Evolutionary conservation across 2,329 filamentous ascomycete genomes (phyloP).

Genomic region (Clarireedia monteithiana): DNA sequence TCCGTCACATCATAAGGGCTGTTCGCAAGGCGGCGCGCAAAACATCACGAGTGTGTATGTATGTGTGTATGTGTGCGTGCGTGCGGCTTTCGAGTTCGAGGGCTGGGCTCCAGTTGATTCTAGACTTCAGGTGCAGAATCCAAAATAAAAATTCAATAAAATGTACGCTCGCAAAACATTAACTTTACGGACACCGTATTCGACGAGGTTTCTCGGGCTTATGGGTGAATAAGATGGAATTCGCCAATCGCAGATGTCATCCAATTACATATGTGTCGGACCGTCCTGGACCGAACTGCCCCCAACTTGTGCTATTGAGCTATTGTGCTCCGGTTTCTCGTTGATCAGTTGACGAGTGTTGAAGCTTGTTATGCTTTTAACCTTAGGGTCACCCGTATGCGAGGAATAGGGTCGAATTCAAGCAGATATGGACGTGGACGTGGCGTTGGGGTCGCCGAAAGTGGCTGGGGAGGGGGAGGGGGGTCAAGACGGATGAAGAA

Average conservation of each 20-base stretch:
- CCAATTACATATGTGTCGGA: slow-evolving; percentile 1
- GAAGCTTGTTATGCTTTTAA: background rate
- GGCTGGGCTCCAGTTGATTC: background rate
- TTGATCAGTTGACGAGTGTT: background rate
- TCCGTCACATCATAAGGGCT: slow-evolving; percentile 25
- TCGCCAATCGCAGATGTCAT: slow-evolving; percentile 6
- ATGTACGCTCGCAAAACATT: background rate
- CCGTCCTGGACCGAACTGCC: background rate
- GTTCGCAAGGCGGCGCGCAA: slow-evolving; percentile 15
- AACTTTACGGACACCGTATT: background rate
- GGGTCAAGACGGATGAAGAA: background rate
- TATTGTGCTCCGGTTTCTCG: background rate
- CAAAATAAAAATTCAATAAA: background rate
- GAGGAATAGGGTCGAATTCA: background rate
- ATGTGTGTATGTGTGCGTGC: too few relatives aligned
- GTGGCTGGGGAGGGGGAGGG: background rate
- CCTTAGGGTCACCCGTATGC: background rate
- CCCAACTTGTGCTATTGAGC: background rate
- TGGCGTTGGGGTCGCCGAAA: background rate
- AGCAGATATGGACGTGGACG: background rate
- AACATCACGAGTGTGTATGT: slow-evolving; percentile 11
- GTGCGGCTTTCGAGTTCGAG: background rate
- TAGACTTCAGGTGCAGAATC: background rate
- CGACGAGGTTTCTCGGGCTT: background rate
- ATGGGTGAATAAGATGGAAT: slow-evolving; percentile 2